These are phyloP conservation scores for Xerocomellus amylosporus DNA, from an alignment of 768 basidiomycete species.

Conservation along the genomic window DNA sequence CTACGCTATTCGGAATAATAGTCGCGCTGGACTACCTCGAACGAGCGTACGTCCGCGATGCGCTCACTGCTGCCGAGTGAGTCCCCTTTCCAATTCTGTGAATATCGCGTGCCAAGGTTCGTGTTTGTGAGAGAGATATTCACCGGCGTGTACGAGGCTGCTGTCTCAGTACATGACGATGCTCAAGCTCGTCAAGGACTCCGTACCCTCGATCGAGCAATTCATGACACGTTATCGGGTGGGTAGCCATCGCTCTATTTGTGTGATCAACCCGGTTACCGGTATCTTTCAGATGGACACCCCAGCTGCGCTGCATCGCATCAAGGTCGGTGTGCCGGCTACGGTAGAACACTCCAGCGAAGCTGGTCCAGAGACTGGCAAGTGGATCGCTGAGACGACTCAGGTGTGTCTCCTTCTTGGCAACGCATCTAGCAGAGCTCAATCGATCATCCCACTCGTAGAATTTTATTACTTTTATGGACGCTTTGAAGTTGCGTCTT, in stretches of 20 bases:
- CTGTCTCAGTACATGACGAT: conserved; percentile 97
- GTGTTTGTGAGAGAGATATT: conserved; percentile 66
- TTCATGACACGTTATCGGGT: conserved; percentile 91
- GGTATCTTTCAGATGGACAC: conserved; percentile 71
- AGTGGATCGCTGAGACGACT: conserved; percentile 97
- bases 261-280: not conserved
- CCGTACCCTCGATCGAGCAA: conserved; percentile 78
- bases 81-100: conserved; percentile 31
- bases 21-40: conserved; percentile 93
- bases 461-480: conserved; percentile 99
- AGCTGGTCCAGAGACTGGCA: conserved; percentile 88
- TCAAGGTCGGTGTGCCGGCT: conserved; percentile 92
- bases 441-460: conserved; percentile 28
- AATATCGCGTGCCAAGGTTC: conserved; percentile 6
- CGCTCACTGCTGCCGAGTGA: conserved; percentile 86
- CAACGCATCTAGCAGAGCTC: not conserved
- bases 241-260: conserved; percentile 19
- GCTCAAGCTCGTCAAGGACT: conserved; percentile 90
- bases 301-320: conserved; percentile 86
- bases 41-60: conserved; percentile 91
- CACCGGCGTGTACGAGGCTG: conserved; percentile 92
- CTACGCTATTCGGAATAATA: conserved; percentile 89
- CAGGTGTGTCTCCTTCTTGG: conserved; percentile 51
- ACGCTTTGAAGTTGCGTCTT: conserved; percentile 86
- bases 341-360: conserved; percentile 95